A percentile compares a stretch with the other conserved stretches of the same genome.
Evolutionary conservation across 176 grass and related monocot species (phyloP).

Genomic region (Olyra latifolia): DNA sequence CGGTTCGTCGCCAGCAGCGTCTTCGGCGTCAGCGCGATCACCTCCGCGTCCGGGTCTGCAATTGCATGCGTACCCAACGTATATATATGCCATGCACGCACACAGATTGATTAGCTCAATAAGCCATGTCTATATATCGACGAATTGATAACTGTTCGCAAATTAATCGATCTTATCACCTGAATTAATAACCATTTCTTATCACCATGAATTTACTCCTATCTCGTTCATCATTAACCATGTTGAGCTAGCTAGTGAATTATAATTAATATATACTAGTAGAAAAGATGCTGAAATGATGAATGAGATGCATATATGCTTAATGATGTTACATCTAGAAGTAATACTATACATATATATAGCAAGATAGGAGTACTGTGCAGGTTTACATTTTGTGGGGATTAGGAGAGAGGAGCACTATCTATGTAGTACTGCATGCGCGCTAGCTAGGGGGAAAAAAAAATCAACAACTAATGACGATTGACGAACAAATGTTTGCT

Average conservation of each 20-base stretch:
- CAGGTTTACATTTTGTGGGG: constrained; percentile 8
- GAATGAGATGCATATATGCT: neutral
- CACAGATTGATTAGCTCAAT: neutral
- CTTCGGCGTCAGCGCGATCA: constrained; percentile 84
- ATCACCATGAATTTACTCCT: too few relatives aligned
- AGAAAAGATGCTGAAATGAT: neutral
- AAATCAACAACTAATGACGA: neutral
- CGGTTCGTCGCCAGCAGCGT: constrained; percentile 95
- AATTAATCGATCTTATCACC: too few relatives aligned
- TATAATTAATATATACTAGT: neutral
- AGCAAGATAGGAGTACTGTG: neutral
- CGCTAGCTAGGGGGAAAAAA: too few relatives aligned
- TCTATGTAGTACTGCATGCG: neutral
- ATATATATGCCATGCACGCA: too few relatives aligned
- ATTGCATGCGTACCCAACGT: neutral
- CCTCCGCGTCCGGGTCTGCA: constrained; percentile 90
- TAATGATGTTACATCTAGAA: neutral
- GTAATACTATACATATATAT: neutral
- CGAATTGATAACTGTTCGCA: too few relatives aligned
- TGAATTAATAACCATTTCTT: too few relatives aligned
- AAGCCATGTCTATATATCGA: neutral
- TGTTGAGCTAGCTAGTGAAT: neutral
- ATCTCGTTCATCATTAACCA: too few relatives aligned
- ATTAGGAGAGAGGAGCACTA: neutral
- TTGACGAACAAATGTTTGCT: neutral